Conservation (phyloP, 352 stramenopile species). For the Globisporangium solare region DNA sequence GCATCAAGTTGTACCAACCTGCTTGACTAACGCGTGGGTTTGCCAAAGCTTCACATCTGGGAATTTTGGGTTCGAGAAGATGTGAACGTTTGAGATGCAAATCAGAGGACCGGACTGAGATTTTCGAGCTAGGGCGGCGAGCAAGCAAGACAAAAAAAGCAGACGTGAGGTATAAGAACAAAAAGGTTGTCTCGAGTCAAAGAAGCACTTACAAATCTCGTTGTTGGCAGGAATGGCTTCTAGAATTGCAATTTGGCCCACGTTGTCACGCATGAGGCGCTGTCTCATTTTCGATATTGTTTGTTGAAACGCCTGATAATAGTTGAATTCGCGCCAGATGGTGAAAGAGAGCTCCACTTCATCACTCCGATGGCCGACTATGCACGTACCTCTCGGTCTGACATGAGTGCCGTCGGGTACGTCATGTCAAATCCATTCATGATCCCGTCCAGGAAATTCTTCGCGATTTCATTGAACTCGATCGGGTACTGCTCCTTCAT, state of each 20-base stretch:
- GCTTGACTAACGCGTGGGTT: constrained; percentile 81
- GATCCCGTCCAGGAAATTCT: constrained; percentile 59
- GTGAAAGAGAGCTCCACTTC: too few relatives aligned
- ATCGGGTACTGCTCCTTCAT: constrained; percentile 92
- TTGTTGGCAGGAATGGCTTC: constrained; percentile 89
- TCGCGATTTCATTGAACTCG: constrained; percentile 96
- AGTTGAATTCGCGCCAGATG: too few relatives aligned
- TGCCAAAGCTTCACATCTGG: constrained; percentile 99
- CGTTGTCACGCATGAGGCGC: constrained; percentile 96
- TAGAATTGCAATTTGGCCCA: constrained; percentile 96
- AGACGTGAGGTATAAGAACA: neutral
- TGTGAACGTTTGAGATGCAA: constrained; percentile 97
- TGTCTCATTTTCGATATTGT: constrained; percentile 58
- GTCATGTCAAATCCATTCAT: constrained; percentile 78
- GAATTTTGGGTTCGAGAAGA: constrained; percentile 98
- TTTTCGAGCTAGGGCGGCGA: constrained; percentile 22
- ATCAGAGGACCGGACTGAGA: constrained; percentile 69
- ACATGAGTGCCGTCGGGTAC: constrained; percentile 60
- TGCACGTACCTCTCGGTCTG: constrained; percentile 50
- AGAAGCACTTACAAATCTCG: constrained; percentile 40
- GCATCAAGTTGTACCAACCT: constrained; percentile 27
- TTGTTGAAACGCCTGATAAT: constrained; percentile 33
- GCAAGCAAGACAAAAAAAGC: neutral
- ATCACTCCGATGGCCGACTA: neutral
- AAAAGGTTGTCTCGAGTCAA: too few relatives aligned